Percentiles rank a stretch among this genome's conserved stretches.
Conservation (phyloP, 2,329 filamentous ascomycete genomes). For the Aspergillus sojae region DNA sequence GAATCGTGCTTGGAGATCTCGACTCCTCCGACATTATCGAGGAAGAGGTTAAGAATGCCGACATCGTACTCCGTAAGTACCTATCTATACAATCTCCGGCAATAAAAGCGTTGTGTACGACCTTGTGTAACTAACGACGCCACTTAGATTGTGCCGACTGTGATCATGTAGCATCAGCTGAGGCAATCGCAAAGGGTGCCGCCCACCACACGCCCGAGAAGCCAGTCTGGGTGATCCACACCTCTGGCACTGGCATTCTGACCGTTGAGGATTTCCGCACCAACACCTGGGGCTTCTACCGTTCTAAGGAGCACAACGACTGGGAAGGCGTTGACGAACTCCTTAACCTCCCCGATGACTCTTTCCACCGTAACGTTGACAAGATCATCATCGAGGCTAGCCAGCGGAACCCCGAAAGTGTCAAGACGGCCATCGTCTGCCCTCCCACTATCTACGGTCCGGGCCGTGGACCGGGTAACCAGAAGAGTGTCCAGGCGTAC, state of each 20-base stretch:
- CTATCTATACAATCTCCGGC: background rate
- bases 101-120: background rate
- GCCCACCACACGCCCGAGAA: conserved; percentile 36
- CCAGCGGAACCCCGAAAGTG: conserved; percentile 27
- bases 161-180: conserved; percentile 46
- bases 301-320: conserved; percentile 50
- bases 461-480: conserved; percentile 40
- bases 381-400: conserved; percentile 40
- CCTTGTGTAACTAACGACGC: background rate
- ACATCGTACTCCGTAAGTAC: conserved; percentile 49
- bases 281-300: conserved; percentile 42
- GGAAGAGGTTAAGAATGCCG: conserved; percentile 49
- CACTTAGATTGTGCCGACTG: conserved; percentile 44
- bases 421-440: conserved; percentile 44
- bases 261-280: conserved; percentile 45
- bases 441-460: conserved; percentile 47
- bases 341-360: conserved; percentile 43
- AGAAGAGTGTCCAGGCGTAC: conserved; percentile 46
- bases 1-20: conserved; percentile 47
- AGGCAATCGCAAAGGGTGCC: conserved; percentile 46
- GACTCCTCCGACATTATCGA: conserved; percentile 45
- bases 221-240: conserved; percentile 48
- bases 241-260: conserved; percentile 48
- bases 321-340: conserved; percentile 48
- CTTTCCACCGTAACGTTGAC: conserved; percentile 45